phyloP scores from a whole-genome alignment of 2,329 filamentous ascomycete genomes.

The Fusarium secorum region DNA sequence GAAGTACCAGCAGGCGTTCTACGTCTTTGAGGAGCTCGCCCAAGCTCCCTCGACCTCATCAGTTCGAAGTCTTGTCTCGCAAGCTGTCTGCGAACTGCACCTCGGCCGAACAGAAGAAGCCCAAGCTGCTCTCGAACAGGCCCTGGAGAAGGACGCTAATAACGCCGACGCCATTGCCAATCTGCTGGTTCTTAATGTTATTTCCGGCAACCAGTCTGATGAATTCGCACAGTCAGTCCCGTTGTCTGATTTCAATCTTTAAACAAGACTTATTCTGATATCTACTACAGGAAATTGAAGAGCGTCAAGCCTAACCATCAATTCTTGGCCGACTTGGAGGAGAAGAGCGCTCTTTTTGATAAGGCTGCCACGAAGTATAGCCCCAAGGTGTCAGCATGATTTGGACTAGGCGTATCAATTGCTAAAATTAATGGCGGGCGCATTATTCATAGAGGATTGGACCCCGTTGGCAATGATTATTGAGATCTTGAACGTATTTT shows the following conservation, averaged over 20 bases:
- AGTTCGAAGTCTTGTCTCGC: constrained; percentile 78
- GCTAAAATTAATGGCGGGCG: constrained; percentile 45
- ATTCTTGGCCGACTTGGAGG: constrained; percentile 76
- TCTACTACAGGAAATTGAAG: constrained; percentile 61
- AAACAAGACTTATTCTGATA: constrained; percentile 36
- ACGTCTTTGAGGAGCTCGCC: constrained; percentile 96
- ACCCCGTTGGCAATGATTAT: constrained; percentile 33
- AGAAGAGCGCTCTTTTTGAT: constrained; percentile 90
- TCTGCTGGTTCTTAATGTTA: constrained; percentile 77
- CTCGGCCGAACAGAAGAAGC: constrained; percentile 89
- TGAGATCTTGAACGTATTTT: constrained; percentile 24
- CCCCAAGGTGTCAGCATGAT: constrained; percentile 73
- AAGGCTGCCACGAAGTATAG: constrained; percentile 86
- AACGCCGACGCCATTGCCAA: constrained; percentile 84
- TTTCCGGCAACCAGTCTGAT: constrained; percentile 74
- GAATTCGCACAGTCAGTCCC: constrained; percentile 69
- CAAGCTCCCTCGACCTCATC: constrained; percentile 84
- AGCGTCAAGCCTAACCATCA: constrained; percentile 71
- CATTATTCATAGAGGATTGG: constrained; percentile 40
- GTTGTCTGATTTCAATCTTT: neutral
- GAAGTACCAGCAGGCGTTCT: constrained; percentile 95
- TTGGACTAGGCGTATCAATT: constrained; percentile 28
- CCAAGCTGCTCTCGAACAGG: constrained; percentile 83
- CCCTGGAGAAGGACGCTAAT: constrained; percentile 74
- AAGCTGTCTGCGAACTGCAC: constrained; percentile 91